Evolutionary conservation across 169 alveolate genomes (phyloP).

Genomic region (Neospora caninum): DNA sequence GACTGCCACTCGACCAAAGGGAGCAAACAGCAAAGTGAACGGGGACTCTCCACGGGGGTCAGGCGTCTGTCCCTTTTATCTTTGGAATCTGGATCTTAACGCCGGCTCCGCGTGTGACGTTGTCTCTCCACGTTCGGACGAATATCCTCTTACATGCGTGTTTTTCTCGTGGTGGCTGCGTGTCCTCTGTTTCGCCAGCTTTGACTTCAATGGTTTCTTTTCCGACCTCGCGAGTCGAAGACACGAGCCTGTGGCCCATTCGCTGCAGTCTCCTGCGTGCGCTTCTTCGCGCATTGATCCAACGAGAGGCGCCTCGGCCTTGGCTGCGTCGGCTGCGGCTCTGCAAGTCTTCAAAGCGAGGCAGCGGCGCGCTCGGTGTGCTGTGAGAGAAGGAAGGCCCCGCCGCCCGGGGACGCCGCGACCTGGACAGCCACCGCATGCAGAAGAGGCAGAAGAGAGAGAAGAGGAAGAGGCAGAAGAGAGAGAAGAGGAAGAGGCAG

Average conservation of each 20-base stretch:
- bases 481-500: background rate
- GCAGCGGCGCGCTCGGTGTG: background rate
- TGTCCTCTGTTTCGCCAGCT: background rate
- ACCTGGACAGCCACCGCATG: background rate
- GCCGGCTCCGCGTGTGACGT: no score
- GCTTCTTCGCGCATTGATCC: background rate
- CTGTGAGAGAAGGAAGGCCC: background rate
- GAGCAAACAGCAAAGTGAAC: no score
- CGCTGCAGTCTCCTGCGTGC: background rate
- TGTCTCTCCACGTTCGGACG: no score
- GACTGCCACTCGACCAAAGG: no score
- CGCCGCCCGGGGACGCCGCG: conserved; percentile 5
- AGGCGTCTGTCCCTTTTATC: no score
- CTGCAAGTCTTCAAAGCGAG: background rate
- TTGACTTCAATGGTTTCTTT: background rate
- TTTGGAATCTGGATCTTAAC: no score
- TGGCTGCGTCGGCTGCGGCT: background rate
- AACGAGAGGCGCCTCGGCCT: background rate
- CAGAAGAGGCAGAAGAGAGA: background rate
- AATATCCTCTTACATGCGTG: no score
- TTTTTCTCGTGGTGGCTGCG: no score
- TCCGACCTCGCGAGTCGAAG: background rate
- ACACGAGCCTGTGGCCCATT: background rate
- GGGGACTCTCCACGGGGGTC: no score
- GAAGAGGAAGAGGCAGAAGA: background rate